Conservation (phyloP, 2,329 filamentous ascomycete species). For the Hypoxylon sp. region DNA sequence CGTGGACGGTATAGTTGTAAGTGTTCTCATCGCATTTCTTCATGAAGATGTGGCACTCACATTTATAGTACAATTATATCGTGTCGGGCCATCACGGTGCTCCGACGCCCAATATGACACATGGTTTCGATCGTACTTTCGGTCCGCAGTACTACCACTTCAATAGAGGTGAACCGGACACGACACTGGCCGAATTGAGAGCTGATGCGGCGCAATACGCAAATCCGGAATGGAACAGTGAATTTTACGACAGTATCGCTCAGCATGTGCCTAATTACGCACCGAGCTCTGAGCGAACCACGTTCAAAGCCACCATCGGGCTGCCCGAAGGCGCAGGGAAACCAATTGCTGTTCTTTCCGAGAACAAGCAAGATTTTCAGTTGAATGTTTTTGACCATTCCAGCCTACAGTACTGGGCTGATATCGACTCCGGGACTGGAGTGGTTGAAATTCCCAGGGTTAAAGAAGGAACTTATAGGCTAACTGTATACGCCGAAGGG, state of each 20-base stretch:
- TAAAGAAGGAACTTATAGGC: slow-evolving; percentile 65
- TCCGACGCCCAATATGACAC: slow-evolving; percentile 65
- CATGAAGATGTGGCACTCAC: too few species aligned
- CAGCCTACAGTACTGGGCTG: slow-evolving; percentile 69
- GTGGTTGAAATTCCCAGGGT: slow-evolving; percentile 62
- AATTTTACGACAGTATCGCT: slow-evolving; percentile 71
- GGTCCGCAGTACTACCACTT: slow-evolving; percentile 71
- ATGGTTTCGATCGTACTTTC: slow-evolving; percentile 71
- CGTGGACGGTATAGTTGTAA: slow-evolving; percentile 70
- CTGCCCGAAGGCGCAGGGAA: slow-evolving; percentile 61
- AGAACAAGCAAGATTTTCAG: slow-evolving; percentile 62
- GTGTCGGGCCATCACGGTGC: slow-evolving; percentile 70
- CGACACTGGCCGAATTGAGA: slow-evolving; percentile 57
- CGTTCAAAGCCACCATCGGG: slow-evolving; percentile 59
- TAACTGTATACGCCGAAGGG: slow-evolving; percentile 69
- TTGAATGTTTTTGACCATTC: slow-evolving; percentile 63
- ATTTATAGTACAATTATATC: slow-evolving; percentile 43
- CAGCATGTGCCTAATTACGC: slow-evolving; percentile 66
- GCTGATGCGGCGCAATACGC: slow-evolving; percentile 63
- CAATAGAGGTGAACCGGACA: slow-evolving; percentile 61
- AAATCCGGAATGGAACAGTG: slow-evolving; percentile 62
- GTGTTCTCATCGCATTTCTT: not conserved
- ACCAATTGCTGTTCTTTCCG: slow-evolving; percentile 64
- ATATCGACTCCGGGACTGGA: slow-evolving; percentile 55
- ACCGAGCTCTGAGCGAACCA: slow-evolving; percentile 59